Percentiles rank a stretch among this genome's conserved stretches.
Evolutionary conservation across 129 eudicot genomes (phyloP).

Genomic region (Centrapalus pauciflorus): DNA sequence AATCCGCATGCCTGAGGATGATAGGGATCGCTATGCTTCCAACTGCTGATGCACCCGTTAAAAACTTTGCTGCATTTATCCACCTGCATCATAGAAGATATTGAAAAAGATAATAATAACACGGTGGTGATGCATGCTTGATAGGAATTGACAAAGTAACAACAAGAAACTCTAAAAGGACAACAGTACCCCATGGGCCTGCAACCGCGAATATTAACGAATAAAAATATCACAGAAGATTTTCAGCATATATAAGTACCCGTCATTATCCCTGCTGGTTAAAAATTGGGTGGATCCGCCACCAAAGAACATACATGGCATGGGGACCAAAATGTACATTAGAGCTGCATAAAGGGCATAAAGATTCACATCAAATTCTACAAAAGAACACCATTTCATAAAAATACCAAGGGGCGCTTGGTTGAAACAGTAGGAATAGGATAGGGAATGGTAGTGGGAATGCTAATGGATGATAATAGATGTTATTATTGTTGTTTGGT

Average conservation of each 20-base stretch:
- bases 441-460: too few species aligned
- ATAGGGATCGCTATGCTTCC: conserved; percentile 96
- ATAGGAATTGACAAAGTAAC: not conserved
- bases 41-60: conserved; percentile 94
- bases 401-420: not conserved
- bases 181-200: not conserved
- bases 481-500: too few species aligned
- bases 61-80: conserved; percentile 89
- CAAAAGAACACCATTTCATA: not conserved
- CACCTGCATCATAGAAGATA: conserved; percentile 57
- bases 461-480: too few species aligned
- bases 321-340: conserved; percentile 70
- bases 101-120: too few species aligned
- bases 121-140: not conserved
- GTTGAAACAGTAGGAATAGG: too few species aligned
- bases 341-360: conserved; percentile 43
- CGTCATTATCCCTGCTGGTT: conserved; percentile 64
- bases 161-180: not conserved
- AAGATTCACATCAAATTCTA: not conserved
- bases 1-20: conserved; percentile 74
- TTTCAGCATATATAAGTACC: conserved; percentile 39
- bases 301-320: conserved; percentile 78
- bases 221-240: too few species aligned
- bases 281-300: conserved; percentile 72
- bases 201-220: too few species aligned